phyloP scores from a whole-genome alignment of 2,329 filamentous ascomycete genomes.

The Cercospora zeae-maydis region DNA sequence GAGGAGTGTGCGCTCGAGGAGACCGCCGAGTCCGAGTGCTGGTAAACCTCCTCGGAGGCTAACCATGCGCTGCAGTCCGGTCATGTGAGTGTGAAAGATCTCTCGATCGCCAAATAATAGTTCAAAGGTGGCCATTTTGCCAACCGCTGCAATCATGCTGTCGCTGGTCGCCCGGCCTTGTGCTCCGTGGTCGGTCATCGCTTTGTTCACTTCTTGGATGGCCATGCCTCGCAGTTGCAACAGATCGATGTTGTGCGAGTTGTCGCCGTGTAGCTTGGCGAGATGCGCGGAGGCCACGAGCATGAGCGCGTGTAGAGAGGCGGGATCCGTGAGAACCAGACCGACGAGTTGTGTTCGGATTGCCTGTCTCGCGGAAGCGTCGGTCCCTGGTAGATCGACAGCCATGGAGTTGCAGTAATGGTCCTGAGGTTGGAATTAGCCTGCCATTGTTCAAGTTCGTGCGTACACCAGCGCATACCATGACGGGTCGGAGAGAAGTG shows the following conservation, averaged over 20 bases:
- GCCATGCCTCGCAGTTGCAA: slow-evolving; percentile 46
- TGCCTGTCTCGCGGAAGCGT: slow-evolving; percentile 36
- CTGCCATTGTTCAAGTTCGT: not conserved
- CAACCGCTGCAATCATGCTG: slow-evolving; percentile 48
- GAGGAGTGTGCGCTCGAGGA: slow-evolving; percentile 47
- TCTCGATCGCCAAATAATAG: slow-evolving; percentile 47
- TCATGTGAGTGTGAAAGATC: slow-evolving; percentile 49
- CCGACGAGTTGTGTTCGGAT: slow-evolving; percentile 43
- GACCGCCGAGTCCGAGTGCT: slow-evolving; percentile 44
- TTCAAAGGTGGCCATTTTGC: slow-evolving; percentile 53
- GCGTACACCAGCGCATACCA: slow-evolving; percentile 22
- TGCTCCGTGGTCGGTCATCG: slow-evolving; percentile 33
- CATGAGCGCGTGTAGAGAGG: slow-evolving; percentile 43
- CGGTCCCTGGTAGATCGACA: slow-evolving; percentile 44
- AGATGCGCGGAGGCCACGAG: slow-evolving; percentile 44
- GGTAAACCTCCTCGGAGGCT: slow-evolving; percentile 45
- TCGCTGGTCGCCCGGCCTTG: slow-evolving; percentile 37
- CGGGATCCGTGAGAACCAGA: slow-evolving; percentile 41
- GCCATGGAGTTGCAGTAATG: slow-evolving; percentile 38
- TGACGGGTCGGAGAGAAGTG: slow-evolving; percentile 35
- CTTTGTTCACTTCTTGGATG: slow-evolving; percentile 44
- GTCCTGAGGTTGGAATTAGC: slow-evolving; percentile 25
- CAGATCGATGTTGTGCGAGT: slow-evolving; percentile 37
- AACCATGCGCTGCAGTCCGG: slow-evolving; percentile 44
- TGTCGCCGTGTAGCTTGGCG: slow-evolving; percentile 32